Base-by-base conservation (phyloP, 345 rosid species). In the Populus davidiana region DNA sequence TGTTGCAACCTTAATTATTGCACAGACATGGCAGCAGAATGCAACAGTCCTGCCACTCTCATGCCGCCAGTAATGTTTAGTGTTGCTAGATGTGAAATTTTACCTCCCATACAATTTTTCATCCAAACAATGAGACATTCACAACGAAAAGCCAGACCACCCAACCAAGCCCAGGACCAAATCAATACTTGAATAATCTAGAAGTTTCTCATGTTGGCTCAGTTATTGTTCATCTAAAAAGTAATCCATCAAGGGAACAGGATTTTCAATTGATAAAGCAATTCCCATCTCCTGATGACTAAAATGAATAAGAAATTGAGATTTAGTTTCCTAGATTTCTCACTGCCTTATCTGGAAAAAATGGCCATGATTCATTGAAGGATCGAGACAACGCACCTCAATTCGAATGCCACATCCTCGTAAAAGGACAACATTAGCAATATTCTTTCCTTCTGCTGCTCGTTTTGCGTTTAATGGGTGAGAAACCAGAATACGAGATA, bases 361-460 rank as follows among this genome's bases (percentile, higher is more conserved):
- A 62, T 44, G 47, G 52, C 33, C 35, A 71, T 44, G 47, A 44
- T 66, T 54, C 7, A 47, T 72, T 3, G 29, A 8, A 16, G 52
- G 47, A 38, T 59, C 14, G 21, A 63, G 36, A 63, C 29, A 79
- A 77, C 86, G 38, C 23, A 94, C 98, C 99, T 96, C 92, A 8
- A 96, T 93, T 79, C 96, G 90, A 82, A 96, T 96, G 25, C 97
- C 98, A 84, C 99, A 93, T 69, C 97, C 99, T 82, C 98, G 83
- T 86, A 93, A 82, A 77, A 96, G 97, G 71, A 96, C 94, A 59
- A 96, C 72, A 81, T 96, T 96, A 38, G 98, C 98, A 21, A 91
- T 86, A 74, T 85, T 92, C 86, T 96, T 93, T 80, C 96, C 96
- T 74, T 96, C 90, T 61, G 87, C 87, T 35, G 81, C 84, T 71